Conservation (phyloP, 257 asterid genomes). For the Catharanthus roseus region DNA sequence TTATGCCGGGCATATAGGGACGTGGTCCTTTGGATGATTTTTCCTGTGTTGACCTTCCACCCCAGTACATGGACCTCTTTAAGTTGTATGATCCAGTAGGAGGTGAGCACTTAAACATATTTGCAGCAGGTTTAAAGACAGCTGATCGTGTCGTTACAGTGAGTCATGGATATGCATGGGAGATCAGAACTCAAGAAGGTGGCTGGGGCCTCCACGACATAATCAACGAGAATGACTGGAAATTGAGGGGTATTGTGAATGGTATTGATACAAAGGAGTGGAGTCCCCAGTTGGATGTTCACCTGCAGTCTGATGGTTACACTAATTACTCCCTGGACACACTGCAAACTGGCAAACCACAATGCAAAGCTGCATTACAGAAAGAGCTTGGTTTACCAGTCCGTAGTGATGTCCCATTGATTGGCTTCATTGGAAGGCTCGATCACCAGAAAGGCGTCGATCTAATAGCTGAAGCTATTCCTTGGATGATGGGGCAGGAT, state of each 20-base stretch:
- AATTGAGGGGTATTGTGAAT: slow-evolving; percentile 76
- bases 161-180: slow-evolving; percentile 88
- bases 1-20: slow-evolving; percentile 47
- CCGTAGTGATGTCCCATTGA: slow-evolving; percentile 54
- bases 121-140: slow-evolving; percentile 84
- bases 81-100: slow-evolving; percentile 81
- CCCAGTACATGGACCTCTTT: slow-evolving; percentile 60
- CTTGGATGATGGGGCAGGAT: slow-evolving; percentile 88
- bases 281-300: slow-evolving; percentile 72
- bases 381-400: slow-evolving; percentile 79
- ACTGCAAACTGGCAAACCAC: slow-evolving; percentile 56
- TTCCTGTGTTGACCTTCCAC: slow-evolving; percentile 60
- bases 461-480: slow-evolving; percentile 78
- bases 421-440: slow-evolving; percentile 90
- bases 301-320: slow-evolving; percentile 72
- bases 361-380: slow-evolving; percentile 82
- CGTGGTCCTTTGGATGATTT: slow-evolving; percentile 90
- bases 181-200: slow-evolving; percentile 78
- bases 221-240: slow-evolving; percentile 76
- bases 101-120: slow-evolving; percentile 90
- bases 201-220: slow-evolving; percentile 93
- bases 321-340: slow-evolving; percentile 79
- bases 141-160: slow-evolving; percentile 90
- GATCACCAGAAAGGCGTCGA: slow-evolving; percentile 92
- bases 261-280: slow-evolving; percentile 90